These are phyloP conservation scores for Capillidium heterosporum DNA, from an alignment of 371 early-diverging fungal species.

Conservation along the genomic window DNA sequence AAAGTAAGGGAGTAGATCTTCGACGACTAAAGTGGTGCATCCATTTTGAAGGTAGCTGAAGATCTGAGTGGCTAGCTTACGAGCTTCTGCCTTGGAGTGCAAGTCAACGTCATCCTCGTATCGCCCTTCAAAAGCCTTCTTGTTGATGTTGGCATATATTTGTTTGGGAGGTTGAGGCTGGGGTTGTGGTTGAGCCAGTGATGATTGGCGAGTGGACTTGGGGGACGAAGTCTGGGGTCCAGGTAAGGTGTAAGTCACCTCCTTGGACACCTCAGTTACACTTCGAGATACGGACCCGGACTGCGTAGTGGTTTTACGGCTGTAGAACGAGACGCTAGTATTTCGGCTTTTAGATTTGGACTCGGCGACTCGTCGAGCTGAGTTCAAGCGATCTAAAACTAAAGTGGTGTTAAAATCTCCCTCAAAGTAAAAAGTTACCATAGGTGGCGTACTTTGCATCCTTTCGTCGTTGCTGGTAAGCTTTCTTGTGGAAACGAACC, in stretches of 20 bases:
- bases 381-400: not conserved
- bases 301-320: not conserved
- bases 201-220: too few species aligned
- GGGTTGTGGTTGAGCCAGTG: too few species aligned
- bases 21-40: conserved; percentile 13
- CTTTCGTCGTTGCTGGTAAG: not conserved
- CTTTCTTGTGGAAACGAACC: not conserved
- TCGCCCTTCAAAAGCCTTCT: not conserved
- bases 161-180: not conserved
- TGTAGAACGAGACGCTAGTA: too few species aligned
- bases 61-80: conserved; percentile 5
- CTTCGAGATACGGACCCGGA: not conserved
- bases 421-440: too few species aligned
- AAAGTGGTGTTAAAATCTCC: too few species aligned
- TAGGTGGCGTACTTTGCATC: not conserved
- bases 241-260: not conserved
- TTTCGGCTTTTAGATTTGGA: too few species aligned
- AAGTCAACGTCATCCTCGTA: conserved; percentile 4
- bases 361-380: not conserved
- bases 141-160: not conserved
- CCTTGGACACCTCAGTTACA: not conserved
- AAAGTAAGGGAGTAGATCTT: conserved; percentile 34
- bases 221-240: not conserved
- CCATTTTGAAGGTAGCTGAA: conserved; percentile 2
- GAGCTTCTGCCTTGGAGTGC: conserved; percentile 7